These are phyloP conservation scores for Pelargonium australe DNA, from an alignment of 441 rosid genomes.

Conservation along the genomic window DNA sequence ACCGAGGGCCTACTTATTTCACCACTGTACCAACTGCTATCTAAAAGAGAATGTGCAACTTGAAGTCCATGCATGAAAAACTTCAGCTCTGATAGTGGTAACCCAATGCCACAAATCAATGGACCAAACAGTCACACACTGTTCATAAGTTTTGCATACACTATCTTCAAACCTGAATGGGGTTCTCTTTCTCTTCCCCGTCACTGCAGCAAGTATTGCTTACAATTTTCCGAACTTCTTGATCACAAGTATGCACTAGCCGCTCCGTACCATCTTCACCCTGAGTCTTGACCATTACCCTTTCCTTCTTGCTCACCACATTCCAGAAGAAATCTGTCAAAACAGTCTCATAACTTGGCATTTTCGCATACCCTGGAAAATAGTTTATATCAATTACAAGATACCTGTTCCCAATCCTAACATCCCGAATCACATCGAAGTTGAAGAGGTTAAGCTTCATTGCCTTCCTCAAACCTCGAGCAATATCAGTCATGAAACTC, in stretches of 20 bases:
- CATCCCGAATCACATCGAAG: constrained; percentile 61
- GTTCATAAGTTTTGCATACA: too few species aligned
- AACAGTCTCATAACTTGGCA: constrained; percentile 58
- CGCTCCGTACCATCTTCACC: constrained; percentile 10
- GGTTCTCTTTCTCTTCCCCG: constrained; percentile 22
- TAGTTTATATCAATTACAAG: constrained; percentile 65
- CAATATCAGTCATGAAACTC: constrained; percentile 35
- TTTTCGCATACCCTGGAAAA: constrained; percentile 71
- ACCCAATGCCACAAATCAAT: constrained; percentile 16
- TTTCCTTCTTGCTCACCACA: constrained; percentile 24
- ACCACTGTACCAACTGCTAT: constrained; percentile 21
- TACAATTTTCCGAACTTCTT: constrained; percentile 19
- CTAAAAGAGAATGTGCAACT: constrained; percentile 19
- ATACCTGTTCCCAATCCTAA: constrained; percentile 41
- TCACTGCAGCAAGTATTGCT: constrained; percentile 23
- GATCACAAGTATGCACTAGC: constrained; percentile 18
- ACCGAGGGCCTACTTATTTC: constrained; percentile 28
- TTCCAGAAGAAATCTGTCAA: constrained; percentile 59
- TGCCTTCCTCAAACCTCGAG: constrained; percentile 39
- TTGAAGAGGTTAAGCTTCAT: constrained; percentile 57
- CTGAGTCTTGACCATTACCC: constrained; percentile 11
- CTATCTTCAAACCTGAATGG: constrained; percentile 12
- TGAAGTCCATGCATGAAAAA: constrained; percentile 14
- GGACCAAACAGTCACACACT: constrained; percentile 13
- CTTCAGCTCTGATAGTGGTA: too few species aligned